Percentiles rank a stretch among this genome's conserved stretches.
Conservation (phyloP, 495 filamentous ascomycete genomes). For the Penicillium herquei region DNA sequence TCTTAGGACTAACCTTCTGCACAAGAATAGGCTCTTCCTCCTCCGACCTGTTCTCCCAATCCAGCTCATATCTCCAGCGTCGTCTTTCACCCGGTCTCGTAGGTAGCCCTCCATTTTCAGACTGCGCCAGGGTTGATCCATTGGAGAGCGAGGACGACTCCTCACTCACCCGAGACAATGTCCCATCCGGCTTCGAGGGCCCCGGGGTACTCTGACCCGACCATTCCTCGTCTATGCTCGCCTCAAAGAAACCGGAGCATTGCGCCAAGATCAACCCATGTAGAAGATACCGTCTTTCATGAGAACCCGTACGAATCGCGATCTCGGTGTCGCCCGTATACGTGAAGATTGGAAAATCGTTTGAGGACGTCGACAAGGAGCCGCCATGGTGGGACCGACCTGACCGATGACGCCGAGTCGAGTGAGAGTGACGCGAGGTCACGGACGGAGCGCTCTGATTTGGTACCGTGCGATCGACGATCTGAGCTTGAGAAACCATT, state of each 20-base stretch:
- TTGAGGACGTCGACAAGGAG: conserved; percentile 66
- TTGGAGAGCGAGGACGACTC: conserved; percentile 44
- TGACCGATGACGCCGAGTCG: conserved; percentile 63
- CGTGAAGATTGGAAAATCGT: conserved; percentile 89
- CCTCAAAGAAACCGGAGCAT: conserved; percentile 91
- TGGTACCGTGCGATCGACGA: conserved; percentile 49
- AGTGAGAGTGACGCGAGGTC: conserved; percentile 55
- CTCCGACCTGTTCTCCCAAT: conserved; percentile 65
- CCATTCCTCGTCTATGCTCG: conserved; percentile 85
- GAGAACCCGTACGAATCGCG: conserved; percentile 64
- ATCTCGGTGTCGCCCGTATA: conserved; percentile 92
- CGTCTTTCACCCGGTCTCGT: conserved; percentile 46
- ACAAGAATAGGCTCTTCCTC: conserved; percentile 87
- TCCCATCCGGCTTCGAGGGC: conserved; percentile 31
- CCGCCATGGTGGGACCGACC: conserved; percentile 82
- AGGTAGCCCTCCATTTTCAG: conserved; percentile 33
- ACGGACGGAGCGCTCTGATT: conserved; percentile 57
- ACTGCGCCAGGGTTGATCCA: conserved; percentile 41
- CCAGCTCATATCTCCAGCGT: conserved; percentile 84
- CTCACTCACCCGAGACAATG: conserved; percentile 57
- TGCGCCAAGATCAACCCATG: conserved; percentile 81
- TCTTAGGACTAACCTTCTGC: conserved; percentile 58
- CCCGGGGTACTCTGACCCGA: conserved; percentile 46
- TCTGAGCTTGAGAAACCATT: conserved; percentile 77
- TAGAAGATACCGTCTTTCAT: conserved; percentile 79